Evolutionary conservation across 2,329 filamentous ascomycete genomes (phyloP).

Genomic region (Trichoderma polysporum): DNA sequence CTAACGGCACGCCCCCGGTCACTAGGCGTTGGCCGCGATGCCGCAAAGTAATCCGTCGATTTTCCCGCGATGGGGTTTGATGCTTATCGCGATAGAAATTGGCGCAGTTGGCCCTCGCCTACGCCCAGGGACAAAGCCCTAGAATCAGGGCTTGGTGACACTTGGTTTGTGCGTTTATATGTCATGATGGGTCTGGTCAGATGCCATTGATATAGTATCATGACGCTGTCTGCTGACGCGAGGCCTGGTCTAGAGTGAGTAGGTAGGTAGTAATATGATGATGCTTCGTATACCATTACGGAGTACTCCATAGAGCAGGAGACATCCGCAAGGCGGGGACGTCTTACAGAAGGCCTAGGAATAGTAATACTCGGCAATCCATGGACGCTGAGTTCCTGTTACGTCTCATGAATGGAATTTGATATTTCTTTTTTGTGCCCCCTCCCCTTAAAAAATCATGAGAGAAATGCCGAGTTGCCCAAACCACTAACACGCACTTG

Average conservation of each 20-base stretch:
- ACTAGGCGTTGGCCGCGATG: background rate
- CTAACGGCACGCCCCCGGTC: constrained; percentile 17
- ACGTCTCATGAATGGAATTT: background rate
- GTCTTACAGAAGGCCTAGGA: background rate
- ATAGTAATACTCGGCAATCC: background rate
- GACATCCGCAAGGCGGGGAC: background rate
- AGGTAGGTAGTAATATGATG: background rate
- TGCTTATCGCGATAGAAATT: constrained; percentile 18
- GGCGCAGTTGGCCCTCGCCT: constrained; percentile 10
- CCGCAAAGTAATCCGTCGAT: constrained; percentile 9
- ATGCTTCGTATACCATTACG: background rate
- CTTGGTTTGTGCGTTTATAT: background rate
- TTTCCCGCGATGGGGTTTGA: background rate
- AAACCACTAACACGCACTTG: background rate
- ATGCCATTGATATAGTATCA: background rate
- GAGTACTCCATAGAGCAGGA: background rate
- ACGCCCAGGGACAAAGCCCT: constrained; percentile 16
- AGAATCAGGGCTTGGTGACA: constrained; percentile 14
- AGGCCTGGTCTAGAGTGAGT: background rate
- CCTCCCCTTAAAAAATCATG: background rate
- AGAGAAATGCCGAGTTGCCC: background rate
- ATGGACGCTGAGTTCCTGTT: background rate
- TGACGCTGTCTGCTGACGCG: constrained; percentile 3
- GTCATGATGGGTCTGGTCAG: background rate
- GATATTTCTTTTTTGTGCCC: background rate